These are phyloP conservation scores for Podila epigama DNA, from an alignment of 192 early-diverging fungal species.

Conservation along the genomic window DNA sequence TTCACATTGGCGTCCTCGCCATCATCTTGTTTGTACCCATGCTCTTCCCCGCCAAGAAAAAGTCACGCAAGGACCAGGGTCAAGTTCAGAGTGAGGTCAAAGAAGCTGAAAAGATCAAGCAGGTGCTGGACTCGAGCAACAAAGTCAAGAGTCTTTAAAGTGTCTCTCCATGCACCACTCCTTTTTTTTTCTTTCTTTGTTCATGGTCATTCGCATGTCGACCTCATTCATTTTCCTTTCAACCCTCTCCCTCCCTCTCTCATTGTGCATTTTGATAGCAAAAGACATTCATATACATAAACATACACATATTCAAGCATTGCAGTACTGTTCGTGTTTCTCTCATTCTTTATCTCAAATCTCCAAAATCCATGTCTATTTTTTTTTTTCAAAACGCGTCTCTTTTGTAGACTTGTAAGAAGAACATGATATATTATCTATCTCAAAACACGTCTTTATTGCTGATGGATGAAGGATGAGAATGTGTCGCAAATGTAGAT, in stretches of 20 bases:
- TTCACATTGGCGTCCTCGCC: slow-evolving; percentile 63
- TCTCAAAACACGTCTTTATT: too few relatives aligned
- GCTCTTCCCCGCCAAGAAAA: slow-evolving; percentile 39
- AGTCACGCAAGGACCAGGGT: slow-evolving; percentile 22
- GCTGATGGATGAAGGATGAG: too few relatives aligned
- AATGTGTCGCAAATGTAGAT: too few relatives aligned
- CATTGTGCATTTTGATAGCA: neutral
- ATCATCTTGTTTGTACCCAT: slow-evolving; percentile 34
- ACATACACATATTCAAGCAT: neutral
- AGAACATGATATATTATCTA: too few relatives aligned
- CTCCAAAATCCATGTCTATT: too few relatives aligned
- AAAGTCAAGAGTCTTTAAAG: slow-evolving; percentile 28
- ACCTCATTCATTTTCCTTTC: too few relatives aligned
- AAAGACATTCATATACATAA: neutral
- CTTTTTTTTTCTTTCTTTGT: too few relatives aligned
- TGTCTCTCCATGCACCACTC: neutral
- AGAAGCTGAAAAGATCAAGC: slow-evolving; percentile 27
- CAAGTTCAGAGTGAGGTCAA: neutral
- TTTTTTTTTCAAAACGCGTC: too few relatives aligned
- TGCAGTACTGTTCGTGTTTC: neutral
- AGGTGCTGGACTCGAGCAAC: slow-evolving; percentile 8
- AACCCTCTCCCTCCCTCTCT: neutral
- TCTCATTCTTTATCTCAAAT: too few relatives aligned
- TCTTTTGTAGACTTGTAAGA: too few relatives aligned
- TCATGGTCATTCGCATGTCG: too few relatives aligned